Evolutionary conservation across 1,139 yeast genomes (phyloP), one percentile per base, ranked within the genome.

Genomic region (Hyphopichia burtonii): DNA sequence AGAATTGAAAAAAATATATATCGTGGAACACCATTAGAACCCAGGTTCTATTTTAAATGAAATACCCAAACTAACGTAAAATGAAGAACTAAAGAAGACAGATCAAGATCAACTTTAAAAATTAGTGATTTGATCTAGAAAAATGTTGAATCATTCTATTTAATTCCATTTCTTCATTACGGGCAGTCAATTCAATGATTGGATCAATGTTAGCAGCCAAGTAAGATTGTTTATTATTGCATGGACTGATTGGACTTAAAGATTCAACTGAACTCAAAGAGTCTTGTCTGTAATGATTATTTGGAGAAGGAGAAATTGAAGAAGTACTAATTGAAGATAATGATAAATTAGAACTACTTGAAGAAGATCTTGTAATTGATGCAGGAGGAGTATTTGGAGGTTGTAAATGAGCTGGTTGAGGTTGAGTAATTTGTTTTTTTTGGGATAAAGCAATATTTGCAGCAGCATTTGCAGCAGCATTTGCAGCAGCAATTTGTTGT

Each of bases 121-220:
- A 8, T 28, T 33, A 20, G 17, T 33, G 27, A 17, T 22, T 36
- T n/a, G 15, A 11, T 36, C 27, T 36, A 14, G 41, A 38, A 27
- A 64, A 53, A 45, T 49, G 54, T 41, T 58, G 54, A 46, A 71
- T 61, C 54, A 71, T 59, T 43, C 55, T 58, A 44, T 67, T 66
- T 54, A 71, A 65, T 49, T 69, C 66, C 39, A 58, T 55, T 49
- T 71, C 74, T 54, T 71, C 77, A 38, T 65, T 64, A 38, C 62
- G 58, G 9, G 77, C 76, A 10, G 76, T 59, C 46, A 67, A 52
- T 50, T 71, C 77, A 39, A 71, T 68, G 25, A 62, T 52, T 14
- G 77, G 77, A 49, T 71, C 74, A 36, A 70, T 61, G 32, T 49
- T 43, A 28, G 33, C 10, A 10, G 18, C 25, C 37, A 22, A 27